These are phyloP conservation scores for Cladosporium sp. DNA, from an alignment of 2,329 filamentous ascomycete species.

Conservation along the genomic window DNA sequence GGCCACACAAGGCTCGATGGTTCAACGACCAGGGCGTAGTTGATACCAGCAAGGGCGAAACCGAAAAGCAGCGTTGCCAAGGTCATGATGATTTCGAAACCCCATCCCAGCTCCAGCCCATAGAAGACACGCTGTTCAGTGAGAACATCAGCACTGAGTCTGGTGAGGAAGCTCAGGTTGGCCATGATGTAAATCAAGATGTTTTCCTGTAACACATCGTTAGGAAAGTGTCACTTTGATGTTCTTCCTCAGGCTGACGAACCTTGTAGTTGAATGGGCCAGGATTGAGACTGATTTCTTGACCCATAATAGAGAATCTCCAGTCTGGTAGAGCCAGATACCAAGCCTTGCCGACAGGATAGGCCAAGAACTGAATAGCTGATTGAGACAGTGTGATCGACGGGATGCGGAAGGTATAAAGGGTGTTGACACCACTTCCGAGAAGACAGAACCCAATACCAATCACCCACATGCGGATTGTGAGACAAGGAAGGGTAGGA, in stretches of 20 bases:
- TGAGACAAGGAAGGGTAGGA: constrained; percentile 58
- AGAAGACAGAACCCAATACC: constrained; percentile 43
- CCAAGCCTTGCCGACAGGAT: constrained; percentile 77
- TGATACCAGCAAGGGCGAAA: constrained; percentile 79
- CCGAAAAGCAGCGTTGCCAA: constrained; percentile 82
- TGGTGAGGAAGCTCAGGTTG: constrained; percentile 49
- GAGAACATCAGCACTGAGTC: constrained; percentile 56
- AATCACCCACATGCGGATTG: constrained; percentile 46
- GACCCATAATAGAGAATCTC: constrained; percentile 46
- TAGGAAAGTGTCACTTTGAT: constrained; percentile 36
- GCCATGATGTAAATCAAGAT: constrained; percentile 42
- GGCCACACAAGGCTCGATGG: constrained; percentile 92
- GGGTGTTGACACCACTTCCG: constrained; percentile 57
- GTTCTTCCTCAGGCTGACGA: constrained; percentile 19
- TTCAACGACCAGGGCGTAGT: constrained; percentile 73
- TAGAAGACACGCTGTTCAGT: constrained; percentile 87
- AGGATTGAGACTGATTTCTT: constrained; percentile 18
- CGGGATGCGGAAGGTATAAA: constrained; percentile 88
- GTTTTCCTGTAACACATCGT: constrained; percentile 55
- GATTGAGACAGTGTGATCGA: constrained; percentile 82
- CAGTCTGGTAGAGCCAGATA: constrained; percentile 54
- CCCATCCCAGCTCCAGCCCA: constrained; percentile 69
- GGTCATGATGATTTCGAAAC: constrained; percentile 76
- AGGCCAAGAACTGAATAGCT: constrained; percentile 78
- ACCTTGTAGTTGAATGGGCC: constrained; percentile 20